phyloP scores from a whole-genome alignment of 176 grass and related monocot species.

The Carex littledalei region DNA sequence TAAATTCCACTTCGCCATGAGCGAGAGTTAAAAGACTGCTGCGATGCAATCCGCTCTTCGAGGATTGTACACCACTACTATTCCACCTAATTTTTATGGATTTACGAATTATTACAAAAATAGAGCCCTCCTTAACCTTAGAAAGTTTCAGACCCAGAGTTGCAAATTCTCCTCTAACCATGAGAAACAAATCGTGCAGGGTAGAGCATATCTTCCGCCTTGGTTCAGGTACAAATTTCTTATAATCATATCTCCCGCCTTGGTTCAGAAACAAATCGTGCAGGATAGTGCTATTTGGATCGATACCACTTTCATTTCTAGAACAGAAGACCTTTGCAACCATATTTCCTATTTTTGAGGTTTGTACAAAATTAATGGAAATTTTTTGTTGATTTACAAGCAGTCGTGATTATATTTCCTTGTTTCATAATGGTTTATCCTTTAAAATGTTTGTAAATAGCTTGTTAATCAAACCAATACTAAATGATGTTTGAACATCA shows the following conservation, averaged over 20 bases:
- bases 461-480: neutral
- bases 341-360: neutral
- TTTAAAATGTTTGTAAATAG: neutral
- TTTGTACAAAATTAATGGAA: neutral
- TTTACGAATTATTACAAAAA: neutral
- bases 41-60: conserved; percentile 14
- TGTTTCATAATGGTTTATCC: neutral
- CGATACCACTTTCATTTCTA: neutral
- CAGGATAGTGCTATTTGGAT: neutral
- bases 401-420: neutral
- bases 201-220: conserved; percentile 37
- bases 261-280: conserved; percentile 41
- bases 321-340: neutral
- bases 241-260: conserved; percentile 29
- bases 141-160: neutral
- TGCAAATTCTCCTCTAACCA: conserved; percentile 7
- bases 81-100: neutral
- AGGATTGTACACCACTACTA: conserved; percentile 5
- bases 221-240: conserved; percentile 42
- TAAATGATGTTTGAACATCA: neutral
- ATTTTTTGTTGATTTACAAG: neutral
- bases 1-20: neutral
- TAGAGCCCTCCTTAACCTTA: neutral
- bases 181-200: conserved; percentile 6
- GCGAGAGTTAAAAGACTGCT: neutral